Evolutionary conservation across 179 eudicot genomes (phyloP), one percentile per base, ranked within the genome.

Genomic region (Beta lomatogona): DNA sequence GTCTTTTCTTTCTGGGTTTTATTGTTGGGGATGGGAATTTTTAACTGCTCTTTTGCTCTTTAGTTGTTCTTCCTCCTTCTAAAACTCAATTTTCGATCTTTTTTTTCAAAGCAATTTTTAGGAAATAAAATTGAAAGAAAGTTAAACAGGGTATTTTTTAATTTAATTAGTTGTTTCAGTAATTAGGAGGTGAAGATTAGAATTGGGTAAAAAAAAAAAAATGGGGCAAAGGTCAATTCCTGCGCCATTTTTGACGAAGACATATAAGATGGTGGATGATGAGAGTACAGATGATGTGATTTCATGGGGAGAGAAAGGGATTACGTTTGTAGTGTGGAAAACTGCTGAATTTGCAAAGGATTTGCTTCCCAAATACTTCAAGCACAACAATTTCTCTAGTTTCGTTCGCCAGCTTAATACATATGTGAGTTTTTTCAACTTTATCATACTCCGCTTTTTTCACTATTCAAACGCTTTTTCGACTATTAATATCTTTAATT

Each of bases 1-100:
- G 4, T 86, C 91, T 6, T 90, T 91, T 61, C 86, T 92, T 25
- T 91, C 93, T 65, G 98, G 99, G 22, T 94, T 95, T 86, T 95
- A 95, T 64, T 92, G 98, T 83, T 95, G 99, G 99, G 98, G 82
- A 71, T 95, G 99, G 98, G 97, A 92, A 76, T 94, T 95, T 81
- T 84, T 95, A 53, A 95, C 99, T 16, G 99, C 98, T 73, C 94
- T 95, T 79, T 82, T 95, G 88, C 97, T 94, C 53, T 95, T 95
- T 83, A 90, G 97, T 89, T 90, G 80, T 63, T 68, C 59, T 45
- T 65, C 73, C 21, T 82, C 59, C 36, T 71, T 21, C 71, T 65
- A 14, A 78, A 25, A 7, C 36, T 41, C 77, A 11, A 50, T 21
- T 46, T 28, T 13, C 31, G 22, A 25, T 0, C 16, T 19, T 54